These are phyloP conservation scores for Cucurbita moschata DNA, from an alignment of 306 rosid species.

Conservation along the genomic window DNA sequence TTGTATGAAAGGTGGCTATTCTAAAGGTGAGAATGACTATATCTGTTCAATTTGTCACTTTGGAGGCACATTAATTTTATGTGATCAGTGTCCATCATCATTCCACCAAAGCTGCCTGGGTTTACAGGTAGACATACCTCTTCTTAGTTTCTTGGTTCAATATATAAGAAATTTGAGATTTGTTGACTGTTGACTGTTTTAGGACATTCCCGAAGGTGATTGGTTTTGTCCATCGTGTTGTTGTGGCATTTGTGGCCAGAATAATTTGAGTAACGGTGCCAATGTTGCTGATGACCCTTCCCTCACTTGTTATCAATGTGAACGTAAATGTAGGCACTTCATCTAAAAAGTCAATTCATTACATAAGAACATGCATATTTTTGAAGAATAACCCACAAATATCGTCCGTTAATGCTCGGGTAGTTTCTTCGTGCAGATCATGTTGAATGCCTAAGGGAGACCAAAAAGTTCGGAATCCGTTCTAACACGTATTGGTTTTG, in stretches of 20 bases:
- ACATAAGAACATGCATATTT: neutral
- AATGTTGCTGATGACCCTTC: conserved; percentile 14
- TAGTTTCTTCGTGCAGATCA: conserved; percentile 43
- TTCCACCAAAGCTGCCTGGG: conserved; percentile 56
- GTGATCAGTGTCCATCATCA: conserved; percentile 76
- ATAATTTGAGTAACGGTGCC: conserved; percentile 18
- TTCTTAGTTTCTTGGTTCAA: conserved; percentile 1
- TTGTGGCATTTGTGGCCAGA: conserved; percentile 50
- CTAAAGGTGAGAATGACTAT: conserved; percentile 39
- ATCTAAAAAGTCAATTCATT: neutral
- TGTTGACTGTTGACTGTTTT: conserved; percentile 13
- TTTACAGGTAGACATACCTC: conserved; percentile 40
- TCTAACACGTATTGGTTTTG: conserved; percentile 41
- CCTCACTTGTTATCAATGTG: conserved; percentile 60
- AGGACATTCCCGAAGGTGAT: conserved; percentile 74
- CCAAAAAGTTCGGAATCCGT: conserved; percentile 13
- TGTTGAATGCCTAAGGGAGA: conserved; percentile 29
- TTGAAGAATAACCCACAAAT: neutral
- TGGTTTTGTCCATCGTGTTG: conserved; percentile 86
- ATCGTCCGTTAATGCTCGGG: neutral
- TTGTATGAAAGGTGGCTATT: conserved; percentile 10
- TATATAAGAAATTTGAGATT: conserved; percentile 13
- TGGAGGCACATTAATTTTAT: conserved; percentile 74
- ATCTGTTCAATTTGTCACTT: conserved; percentile 65
- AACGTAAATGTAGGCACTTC: conserved; percentile 47